phyloP scores from a whole-genome alignment of 371 early-diverging fungal species.

The Funneliformis caledonium region DNA sequence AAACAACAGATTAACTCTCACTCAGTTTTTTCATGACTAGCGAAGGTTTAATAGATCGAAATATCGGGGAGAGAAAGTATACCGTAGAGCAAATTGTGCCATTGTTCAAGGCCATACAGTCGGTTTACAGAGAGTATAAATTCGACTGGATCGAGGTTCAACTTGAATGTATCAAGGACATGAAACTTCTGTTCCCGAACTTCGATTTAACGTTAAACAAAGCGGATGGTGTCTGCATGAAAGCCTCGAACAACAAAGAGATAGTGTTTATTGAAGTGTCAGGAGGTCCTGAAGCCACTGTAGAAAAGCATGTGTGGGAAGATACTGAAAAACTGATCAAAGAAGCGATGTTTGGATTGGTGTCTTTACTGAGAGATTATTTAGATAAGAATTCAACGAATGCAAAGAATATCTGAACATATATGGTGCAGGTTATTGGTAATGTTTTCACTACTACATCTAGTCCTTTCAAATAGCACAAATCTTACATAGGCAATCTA shows the following conservation, averaged over 20 bases:
- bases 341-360: conserved; percentile 38
- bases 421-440: conserved; percentile 37
- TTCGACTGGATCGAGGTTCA: conserved; percentile 38
- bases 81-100: conserved; percentile 36
- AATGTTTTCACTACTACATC: conserved; percentile 27
- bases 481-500: conserved; percentile 6
- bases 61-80: conserved; percentile 36
- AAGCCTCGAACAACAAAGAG: conserved; percentile 28
- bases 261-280: conserved; percentile 31
- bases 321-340: conserved; percentile 33
- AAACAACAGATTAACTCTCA: conserved; percentile 11
- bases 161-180: conserved; percentile 27
- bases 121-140: conserved; percentile 26
- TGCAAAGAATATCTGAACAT: not conserved
- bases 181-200: conserved; percentile 15
- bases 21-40: conserved; percentile 37
- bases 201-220: conserved; percentile 30
- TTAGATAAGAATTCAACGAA: conserved; percentile 25
- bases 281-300: conserved; percentile 20
- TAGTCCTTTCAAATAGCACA: conserved; percentile 4
- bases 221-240: conserved; percentile 29
- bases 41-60: conserved; percentile 4
- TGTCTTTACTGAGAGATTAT: conserved; percentile 31
- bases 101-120: conserved; percentile 38
- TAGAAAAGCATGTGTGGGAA: conserved; percentile 25